Conservation (phyloP, 1,284 basidiomycete species). For the Tilletia setariae region DNA sequence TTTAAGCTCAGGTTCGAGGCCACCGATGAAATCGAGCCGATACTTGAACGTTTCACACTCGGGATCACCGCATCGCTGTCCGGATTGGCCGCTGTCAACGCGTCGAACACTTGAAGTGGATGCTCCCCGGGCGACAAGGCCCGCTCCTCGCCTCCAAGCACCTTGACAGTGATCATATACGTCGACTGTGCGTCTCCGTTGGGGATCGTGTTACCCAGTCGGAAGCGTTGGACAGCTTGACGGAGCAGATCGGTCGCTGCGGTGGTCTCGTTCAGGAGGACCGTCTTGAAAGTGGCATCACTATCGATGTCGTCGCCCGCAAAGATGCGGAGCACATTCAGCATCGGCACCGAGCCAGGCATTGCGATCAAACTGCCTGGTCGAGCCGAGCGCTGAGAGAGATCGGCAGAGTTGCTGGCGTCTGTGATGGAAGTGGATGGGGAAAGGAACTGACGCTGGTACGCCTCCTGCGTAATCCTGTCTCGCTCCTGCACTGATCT, state of each 20-base stretch:
- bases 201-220: slow-evolving; percentile 54
- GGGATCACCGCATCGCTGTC: slow-evolving; percentile 61
- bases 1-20: slow-evolving; percentile 85
- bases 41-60: slow-evolving; percentile 78
- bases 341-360: slow-evolving; percentile 66
- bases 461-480: slow-evolving; percentile 40
- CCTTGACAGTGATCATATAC: slow-evolving; percentile 88
- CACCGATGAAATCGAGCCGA: slow-evolving; percentile 88
- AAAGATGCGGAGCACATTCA: slow-evolving; percentile 91
- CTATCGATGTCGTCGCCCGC: slow-evolving; percentile 76
- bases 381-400: slow-evolving; percentile 20
- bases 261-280: slow-evolving; percentile 81
- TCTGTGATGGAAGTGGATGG: slow-evolving; percentile 2
- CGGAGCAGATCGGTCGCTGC: slow-evolving; percentile 76
- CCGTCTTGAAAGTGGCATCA: slow-evolving; percentile 96
- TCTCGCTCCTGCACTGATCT: slow-evolving; percentile 42
- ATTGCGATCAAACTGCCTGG: slow-evolving; percentile 53
- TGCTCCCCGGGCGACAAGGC: slow-evolving; percentile 69
- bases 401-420: not conserved
- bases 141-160: slow-evolving; percentile 76
- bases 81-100: slow-evolving; percentile 60
- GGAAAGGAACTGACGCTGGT: slow-evolving; percentile 41
- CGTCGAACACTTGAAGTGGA: slow-evolving; percentile 81
- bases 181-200: slow-evolving; percentile 58
- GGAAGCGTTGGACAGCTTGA: slow-evolving; percentile 90